These are phyloP conservation scores for Ustulina deusta DNA, from an alignment of 2,329 filamentous ascomycete genomes.

Conservation along the genomic window DNA sequence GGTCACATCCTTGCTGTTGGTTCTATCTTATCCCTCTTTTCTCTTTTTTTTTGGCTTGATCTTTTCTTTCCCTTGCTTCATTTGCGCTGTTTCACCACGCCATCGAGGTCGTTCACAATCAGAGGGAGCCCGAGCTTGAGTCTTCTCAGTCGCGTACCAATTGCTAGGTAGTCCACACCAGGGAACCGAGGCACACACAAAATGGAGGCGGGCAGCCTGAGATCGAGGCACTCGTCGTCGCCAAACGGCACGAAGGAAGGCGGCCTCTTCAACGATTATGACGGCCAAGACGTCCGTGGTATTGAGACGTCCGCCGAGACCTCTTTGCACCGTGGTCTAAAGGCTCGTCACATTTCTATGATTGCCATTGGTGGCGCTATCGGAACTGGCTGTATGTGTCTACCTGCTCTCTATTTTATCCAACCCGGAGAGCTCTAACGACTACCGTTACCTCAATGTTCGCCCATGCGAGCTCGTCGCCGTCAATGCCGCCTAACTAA, in stretches of 20 bases:
- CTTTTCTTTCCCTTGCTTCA: no score
- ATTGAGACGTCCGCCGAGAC: slow-evolving; percentile 63
- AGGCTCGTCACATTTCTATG: slow-evolving; percentile 68
- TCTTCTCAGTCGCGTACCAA: no score
- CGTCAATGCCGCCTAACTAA: background rate
- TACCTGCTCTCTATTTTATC: background rate
- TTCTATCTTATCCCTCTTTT: no score
- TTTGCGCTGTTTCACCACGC: no score
- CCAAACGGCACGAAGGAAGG: slow-evolving; percentile 47
- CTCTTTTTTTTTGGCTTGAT: no score
- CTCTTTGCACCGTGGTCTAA: slow-evolving; percentile 64
- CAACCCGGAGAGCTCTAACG: background rate
- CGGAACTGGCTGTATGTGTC: slow-evolving; percentile 67
- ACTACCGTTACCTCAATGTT: no score
- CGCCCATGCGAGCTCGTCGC: background rate
- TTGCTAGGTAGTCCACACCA: background rate
- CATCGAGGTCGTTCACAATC: no score
- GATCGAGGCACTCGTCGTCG: slow-evolving; percentile 51
- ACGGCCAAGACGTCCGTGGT: slow-evolving; percentile 54
- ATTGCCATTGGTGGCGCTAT: slow-evolving; percentile 81
- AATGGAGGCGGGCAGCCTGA: slow-evolving; percentile 47
- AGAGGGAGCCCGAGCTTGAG: no score
- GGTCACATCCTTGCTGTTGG: no score
- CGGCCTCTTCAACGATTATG: slow-evolving; percentile 43
- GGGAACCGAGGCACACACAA: slow-evolving; percentile 11